Percentiles rank a stretch among this genome's conserved stretches.
phyloP scores from a whole-genome alignment of 1,284 basidiomycete genomes.

The Sanghuangporus sanghuang region DNA sequence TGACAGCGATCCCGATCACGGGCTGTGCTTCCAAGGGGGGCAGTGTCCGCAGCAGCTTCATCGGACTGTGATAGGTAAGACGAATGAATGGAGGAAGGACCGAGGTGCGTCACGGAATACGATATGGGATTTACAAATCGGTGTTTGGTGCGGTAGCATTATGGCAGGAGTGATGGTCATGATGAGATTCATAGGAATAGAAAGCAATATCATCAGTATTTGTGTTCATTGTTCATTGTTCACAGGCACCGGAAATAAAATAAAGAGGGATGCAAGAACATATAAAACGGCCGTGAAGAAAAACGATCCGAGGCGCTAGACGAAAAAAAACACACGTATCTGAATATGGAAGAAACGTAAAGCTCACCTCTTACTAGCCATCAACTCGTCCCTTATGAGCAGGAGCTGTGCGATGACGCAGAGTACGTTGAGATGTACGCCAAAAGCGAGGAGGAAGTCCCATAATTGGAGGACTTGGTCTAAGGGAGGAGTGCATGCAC shows the following conservation, averaged over 20 bases:
- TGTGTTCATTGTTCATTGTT: no score
- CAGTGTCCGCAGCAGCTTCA: conserved; percentile 92
- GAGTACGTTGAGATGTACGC: conserved; percentile 91
- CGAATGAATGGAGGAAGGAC: not conserved
- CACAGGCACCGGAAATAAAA: no score
- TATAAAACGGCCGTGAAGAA: not conserved
- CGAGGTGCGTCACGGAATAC: no score
- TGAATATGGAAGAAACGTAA: not conserved
- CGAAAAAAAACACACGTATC: not conserved
- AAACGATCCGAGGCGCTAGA: not conserved
- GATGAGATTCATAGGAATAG: no score
- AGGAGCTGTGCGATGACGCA: conserved; percentile 94
- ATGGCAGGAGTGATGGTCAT: no score
- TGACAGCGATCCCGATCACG: conserved; percentile 89
- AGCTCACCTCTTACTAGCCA: conserved; percentile 75
- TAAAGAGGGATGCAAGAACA: not conserved
- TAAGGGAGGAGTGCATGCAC: conserved; percentile 93
- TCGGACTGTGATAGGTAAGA: conserved; percentile 58
- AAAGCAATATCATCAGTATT: no score
- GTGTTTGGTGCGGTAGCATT: no score
- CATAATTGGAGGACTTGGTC: conserved; percentile 92
- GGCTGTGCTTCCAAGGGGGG: conserved; percentile 85
- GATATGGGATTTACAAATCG: no score
- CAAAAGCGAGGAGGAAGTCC: conserved; percentile 97
- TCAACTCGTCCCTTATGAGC: conserved; percentile 85